Evolutionary conservation across 345 rosid genomes (phyloP), one percentile per base, ranked within the genome.

Genomic region (Eucalyptus tenuipes): DNA sequence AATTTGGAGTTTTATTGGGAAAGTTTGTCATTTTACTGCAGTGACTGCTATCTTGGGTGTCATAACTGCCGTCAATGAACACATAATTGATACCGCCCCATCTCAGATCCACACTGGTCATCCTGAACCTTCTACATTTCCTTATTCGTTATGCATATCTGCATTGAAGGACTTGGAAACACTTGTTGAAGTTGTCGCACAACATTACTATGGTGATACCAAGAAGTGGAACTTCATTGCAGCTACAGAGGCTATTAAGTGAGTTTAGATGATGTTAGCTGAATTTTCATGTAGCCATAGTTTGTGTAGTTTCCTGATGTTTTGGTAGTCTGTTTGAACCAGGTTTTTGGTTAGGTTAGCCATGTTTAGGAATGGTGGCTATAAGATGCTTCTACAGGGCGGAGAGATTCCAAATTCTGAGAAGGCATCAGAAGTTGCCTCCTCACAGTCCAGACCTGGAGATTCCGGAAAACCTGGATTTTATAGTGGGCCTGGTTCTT

Each of bases 321-420:
- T 57, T 44, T 15, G 68, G 49, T 49, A 33, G 49, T 45, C 53
- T 40, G 71, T 87, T 64, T 59, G 55, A 87, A 75, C 88, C 94
- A 98, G 99, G 96, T 94, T 96, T 79, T 66, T 94, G 8, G 90
- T 94, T 85, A 94, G 99, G 90, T 92, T 97, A 92, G 96, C 97
- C 44, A 88, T 94, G 93, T 95, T 97, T 89, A 93, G 91, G 75
- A 91, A 93, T 88, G 92, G 96, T 71, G 98, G 99, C 59, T 98
- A 95, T 91, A 96, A 91, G 94, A 97, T 98, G 99, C 96, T 97
- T 93, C 94, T 97, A 87, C 97, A 96, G 86, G 99, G 99, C 40
- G 99, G 99, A 37, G 97, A 94, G 91, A 95, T 94, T 68, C 94
- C 94, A 88, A 97, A 95, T 89, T 90, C 89, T 49, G 98, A 93